Evolutionary conservation across 495 filamentous ascomycete genomes (phyloP), one percentile per base, ranked within the genome.

Genomic region (Aspergillus biplanus): DNA sequence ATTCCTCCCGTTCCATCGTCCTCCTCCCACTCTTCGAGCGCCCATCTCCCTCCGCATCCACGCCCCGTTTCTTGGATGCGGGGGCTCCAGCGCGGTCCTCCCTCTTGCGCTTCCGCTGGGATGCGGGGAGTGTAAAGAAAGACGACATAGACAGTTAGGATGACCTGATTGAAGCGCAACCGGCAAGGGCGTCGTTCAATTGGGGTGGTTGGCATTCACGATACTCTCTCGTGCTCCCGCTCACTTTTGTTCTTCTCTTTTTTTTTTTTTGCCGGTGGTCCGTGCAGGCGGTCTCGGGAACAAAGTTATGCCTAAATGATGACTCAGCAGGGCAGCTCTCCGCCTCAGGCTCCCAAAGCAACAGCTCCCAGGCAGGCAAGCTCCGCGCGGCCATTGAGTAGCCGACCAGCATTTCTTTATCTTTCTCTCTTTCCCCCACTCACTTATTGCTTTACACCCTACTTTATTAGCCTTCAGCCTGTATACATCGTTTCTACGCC

Each of bases 31-130:
- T 65, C 67, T 68, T 69, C 52, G 63, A 64, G 48, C 66, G 58
- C 44, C 58, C 56, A 35, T 74, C 75, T 42, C 69, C 67, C 49
- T 77, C 74, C 52, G 72, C 70, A 70, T 75, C 73, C 7, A 75
- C 79, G 58, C 80, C 80, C 78, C 83, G 75, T 75, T 86, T 87
- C 73, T 84, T 86, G 54, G 84, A 81, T 62, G 80, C 71, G 63
- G 81, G 77, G 54, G 79, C 70, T 66, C 72, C 72, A 69, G 73
- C 77, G 69, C 80, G 75, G 61, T 84, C 73, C 59, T 83, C 77
- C 70, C 81, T 82, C 80, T 96, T 95, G 69, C 92, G 81, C 83
- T 96, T 95, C 78, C 89, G 91, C 68, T 90, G 86, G 33, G 88
- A 87, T 27, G 85, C 84, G 47, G 92, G 89, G 31, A 88, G 71